phyloP scores from a whole-genome alignment of 495 filamentous ascomycete species.

The Talaromyces ruber region DNA sequence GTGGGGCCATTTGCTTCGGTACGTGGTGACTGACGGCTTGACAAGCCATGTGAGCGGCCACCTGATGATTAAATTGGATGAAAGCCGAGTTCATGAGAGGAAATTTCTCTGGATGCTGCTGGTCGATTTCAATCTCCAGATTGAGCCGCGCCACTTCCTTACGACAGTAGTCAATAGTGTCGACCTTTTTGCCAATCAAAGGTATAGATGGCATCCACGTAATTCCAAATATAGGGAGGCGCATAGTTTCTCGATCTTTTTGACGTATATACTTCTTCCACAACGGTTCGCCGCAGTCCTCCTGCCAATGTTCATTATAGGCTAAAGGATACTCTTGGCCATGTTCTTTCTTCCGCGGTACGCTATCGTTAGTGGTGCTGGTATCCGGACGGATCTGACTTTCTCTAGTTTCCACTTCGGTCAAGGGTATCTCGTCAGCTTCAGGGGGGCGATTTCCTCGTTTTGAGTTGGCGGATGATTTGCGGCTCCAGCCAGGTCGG shows the following conservation, averaged over 20 bases:
- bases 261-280: constrained; percentile 79
- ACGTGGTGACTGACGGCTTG: constrained; percentile 87
- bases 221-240: constrained; percentile 68
- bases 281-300: constrained; percentile 56
- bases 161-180: constrained; percentile 88
- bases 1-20: constrained; percentile 90
- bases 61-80: constrained; percentile 97
- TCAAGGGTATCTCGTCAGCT: constrained; percentile 29
- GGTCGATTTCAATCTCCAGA: constrained; percentile 87
- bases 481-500: constrained; percentile 37
- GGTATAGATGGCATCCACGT: constrained; percentile 79
- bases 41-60: constrained; percentile 96
- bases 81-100: constrained; percentile 97
- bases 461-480: constrained; percentile 23
- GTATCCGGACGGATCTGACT: background rate
- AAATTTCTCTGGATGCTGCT: constrained; percentile 75
- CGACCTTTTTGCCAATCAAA: constrained; percentile 80
- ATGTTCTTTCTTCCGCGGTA: constrained; percentile 5
- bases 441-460: constrained; percentile 11
- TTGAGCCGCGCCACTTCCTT: constrained; percentile 84
- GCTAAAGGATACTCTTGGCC: constrained; percentile 60
- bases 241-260: constrained; percentile 79
- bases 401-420: constrained; percentile 4
- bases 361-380: background rate
- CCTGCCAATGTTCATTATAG: constrained; percentile 57